Evolutionary conservation across 2,329 filamentous ascomycete species (phyloP).

Genomic region (Hypoxylon sp.): DNA sequence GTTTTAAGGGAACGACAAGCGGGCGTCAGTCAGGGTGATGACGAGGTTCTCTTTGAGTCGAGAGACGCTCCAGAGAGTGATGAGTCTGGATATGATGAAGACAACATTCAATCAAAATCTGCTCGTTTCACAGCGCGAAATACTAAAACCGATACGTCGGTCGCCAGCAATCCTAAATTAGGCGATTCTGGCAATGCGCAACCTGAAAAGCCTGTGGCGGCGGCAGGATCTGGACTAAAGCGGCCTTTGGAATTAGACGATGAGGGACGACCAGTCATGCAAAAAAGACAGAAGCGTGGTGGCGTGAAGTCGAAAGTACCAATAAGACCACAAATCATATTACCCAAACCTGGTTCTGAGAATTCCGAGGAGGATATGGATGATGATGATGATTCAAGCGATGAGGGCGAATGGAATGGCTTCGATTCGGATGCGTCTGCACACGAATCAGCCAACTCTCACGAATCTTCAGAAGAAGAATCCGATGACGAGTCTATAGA

Average conservation of each 20-base stretch:
- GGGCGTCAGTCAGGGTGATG: conserved; percentile 65
- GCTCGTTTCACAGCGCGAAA: neutral
- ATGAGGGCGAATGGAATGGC: conserved; percentile 67
- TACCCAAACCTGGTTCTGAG: conserved; percentile 53
- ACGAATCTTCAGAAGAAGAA: conserved; percentile 45
- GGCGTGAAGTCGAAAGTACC: conserved; percentile 65
- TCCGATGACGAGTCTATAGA: conserved; percentile 46
- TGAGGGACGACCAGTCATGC: conserved; percentile 81
- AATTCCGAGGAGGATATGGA: conserved; percentile 15
- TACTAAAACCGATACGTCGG: neutral
- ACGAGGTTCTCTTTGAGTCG: conserved; percentile 62
- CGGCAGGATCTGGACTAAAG: conserved; percentile 82
- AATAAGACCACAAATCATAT: conserved; percentile 46
- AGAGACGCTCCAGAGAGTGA: conserved; percentile 48
- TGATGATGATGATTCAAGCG: conserved; percentile 18
- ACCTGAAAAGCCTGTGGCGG: conserved; percentile 7
- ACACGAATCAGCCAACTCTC: conserved; percentile 39
- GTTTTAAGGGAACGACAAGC: conserved; percentile 71
- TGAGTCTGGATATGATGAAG: conserved; percentile 47
- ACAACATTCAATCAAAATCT: conserved; percentile 38
- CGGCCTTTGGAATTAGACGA: conserved; percentile 83
- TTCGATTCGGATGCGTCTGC: conserved; percentile 59
- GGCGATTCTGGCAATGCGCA: conserved; percentile 2
- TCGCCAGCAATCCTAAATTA: conserved; percentile 27
- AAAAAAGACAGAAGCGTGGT: conserved; percentile 79